Base-by-base conservation (phyloP, 345 rosid species). In the Rhodamnia argentea region DNA sequence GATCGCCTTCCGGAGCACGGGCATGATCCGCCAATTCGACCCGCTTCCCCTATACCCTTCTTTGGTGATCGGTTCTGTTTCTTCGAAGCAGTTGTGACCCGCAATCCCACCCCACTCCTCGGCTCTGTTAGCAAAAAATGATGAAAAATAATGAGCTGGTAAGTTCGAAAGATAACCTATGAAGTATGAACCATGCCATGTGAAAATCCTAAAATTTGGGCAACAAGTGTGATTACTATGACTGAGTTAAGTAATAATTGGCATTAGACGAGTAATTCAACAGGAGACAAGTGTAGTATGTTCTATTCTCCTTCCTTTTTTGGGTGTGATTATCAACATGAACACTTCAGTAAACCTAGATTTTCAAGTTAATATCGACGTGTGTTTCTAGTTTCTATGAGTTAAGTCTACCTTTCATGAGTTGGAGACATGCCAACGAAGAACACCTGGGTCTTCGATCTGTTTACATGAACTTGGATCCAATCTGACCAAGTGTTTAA, bases 401-500 rank as follows among this genome's bases (percentile, higher is more conserved):
- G 47, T 70, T 20, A 37, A 70, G 81, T 37, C 26, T 90, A 97
- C 99, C 92, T 96, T 90, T 94, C 90, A 83, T 97, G 99, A 76
- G 96, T 94, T 37, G 99, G 98, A 54, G 99, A 96, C 97, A 93
- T 92, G 92, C 93, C 93, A 54, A 88, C 90, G 88, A 97, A 97
- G 91, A 97, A 94, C 87, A 95, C 88, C n/a, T 90, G 92, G 87
- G 99, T 97, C 40, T 89, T 94, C 84, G 88, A 90, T 52, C 90
- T 85, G 85, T 94, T 90, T 56, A 95, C 89, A 40, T 95, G 94
- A 83, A 93, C 89, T 52, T 95, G 96, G 59, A 95, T 88, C 99
- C 99, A 97, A 78, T 92, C 90, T 10, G 98, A 90, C 94, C 98
- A 90, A 53, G 99, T 96, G 84, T 89, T 93, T 59, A 97, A 83